These are phyloP conservation scores for Auricularia heimuer DNA, from an alignment of 768 basidiomycete genomes.

Conservation along the genomic window DNA sequence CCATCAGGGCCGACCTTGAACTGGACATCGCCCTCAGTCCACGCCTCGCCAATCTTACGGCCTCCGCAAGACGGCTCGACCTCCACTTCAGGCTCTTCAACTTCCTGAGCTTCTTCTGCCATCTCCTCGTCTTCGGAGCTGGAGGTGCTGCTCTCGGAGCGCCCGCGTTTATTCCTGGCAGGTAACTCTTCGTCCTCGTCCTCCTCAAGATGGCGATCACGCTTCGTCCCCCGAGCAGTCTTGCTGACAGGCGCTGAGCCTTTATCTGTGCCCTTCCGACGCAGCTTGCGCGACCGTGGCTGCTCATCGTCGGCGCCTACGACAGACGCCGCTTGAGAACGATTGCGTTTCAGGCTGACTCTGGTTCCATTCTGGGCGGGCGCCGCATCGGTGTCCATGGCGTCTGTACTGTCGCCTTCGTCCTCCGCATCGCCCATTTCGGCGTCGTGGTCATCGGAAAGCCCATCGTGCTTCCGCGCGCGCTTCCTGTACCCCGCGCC, in stretches of 20 bases:
- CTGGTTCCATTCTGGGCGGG: conserved; percentile 24
- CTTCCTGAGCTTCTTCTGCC: not conserved
- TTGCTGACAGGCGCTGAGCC: not conserved
- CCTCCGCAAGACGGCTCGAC: conserved; percentile 43
- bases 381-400: conserved; percentile 37
- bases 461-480: conserved; percentile 41
- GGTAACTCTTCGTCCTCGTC: not conserved
- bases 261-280: not conserved
- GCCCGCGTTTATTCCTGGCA: not conserved
- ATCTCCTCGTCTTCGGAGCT: not conserved
- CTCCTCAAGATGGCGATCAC: not conserved
- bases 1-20: conserved; percentile 68
- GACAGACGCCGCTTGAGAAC: conserved; percentile 59
- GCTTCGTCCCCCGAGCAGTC: not conserved
- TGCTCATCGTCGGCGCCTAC: conserved; percentile 53
- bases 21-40: conserved; percentile 59
- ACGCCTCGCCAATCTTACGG: conserved; percentile 61
- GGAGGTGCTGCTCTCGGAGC: not conserved
- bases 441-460: conserved; percentile 40
- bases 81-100: conserved; percentile 37
- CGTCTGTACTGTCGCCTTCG: conserved; percentile 24
- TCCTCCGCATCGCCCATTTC: conserved; percentile 38
- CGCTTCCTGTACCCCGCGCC: conserved; percentile 22
- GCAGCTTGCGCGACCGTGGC: not conserved
- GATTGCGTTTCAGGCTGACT: conserved; percentile 64